These are phyloP conservation scores for Reticulascus tulasneorum DNA, from an alignment of 2,329 filamentous ascomycete genomes.

Conservation along the genomic window DNA sequence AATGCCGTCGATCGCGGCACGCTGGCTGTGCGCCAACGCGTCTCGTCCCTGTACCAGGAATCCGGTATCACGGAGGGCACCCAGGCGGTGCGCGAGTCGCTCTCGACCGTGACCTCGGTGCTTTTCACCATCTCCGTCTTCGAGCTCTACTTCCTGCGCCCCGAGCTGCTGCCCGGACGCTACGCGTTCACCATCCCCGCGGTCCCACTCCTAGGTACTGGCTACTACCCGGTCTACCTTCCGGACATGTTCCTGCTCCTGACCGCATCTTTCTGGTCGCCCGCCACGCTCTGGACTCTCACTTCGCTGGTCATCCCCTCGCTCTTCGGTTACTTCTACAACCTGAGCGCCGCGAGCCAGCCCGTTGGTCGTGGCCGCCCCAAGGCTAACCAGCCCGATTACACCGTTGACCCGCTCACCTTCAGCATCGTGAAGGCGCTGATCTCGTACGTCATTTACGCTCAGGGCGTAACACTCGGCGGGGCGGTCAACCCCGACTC, in stretches of 20 bases:
- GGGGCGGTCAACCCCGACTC: constrained; percentile 58
- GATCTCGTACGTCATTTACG: constrained; percentile 76
- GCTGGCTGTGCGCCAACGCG: constrained; percentile 61
- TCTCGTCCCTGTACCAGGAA: constrained; percentile 59
- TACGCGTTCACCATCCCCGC: constrained; percentile 72
- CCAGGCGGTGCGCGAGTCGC: constrained; percentile 61
- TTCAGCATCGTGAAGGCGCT: constrained; percentile 89
- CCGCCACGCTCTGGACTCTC: constrained; percentile 69
- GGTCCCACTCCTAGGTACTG: constrained; percentile 49
- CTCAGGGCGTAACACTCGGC: constrained; percentile 58
- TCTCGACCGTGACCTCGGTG: constrained; percentile 70
- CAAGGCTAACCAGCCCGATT: constrained; percentile 34
- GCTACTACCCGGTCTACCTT: constrained; percentile 60
- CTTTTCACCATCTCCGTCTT: constrained; percentile 64
- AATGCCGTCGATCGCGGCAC: constrained; percentile 71
- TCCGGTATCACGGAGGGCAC: constrained; percentile 65
- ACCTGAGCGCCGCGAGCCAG: constrained; percentile 60
- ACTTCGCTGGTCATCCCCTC: constrained; percentile 70
- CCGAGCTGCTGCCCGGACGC: constrained; percentile 65
- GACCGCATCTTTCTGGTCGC: constrained; percentile 77
- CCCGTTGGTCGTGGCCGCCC: constrained; percentile 37
- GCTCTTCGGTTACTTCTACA: constrained; percentile 82
- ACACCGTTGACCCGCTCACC: constrained; percentile 75
- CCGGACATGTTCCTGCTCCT: constrained; percentile 80
- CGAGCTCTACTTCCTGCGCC: constrained; percentile 67